Base-by-base conservation (phyloP, 495 filamentous ascomycete species). In the Xylaria longipes region DNA sequence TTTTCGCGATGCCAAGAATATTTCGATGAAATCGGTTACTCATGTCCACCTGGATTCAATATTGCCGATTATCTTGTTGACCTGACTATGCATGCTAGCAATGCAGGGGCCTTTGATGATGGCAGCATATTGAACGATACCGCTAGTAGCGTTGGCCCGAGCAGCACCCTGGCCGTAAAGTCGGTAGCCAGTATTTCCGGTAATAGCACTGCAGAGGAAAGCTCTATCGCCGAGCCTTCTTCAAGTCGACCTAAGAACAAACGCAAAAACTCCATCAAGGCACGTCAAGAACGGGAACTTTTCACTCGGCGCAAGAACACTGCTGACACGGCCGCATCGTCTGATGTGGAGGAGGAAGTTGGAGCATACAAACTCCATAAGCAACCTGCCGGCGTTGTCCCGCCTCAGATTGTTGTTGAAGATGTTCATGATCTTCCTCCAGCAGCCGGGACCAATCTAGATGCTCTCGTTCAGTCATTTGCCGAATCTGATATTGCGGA, bases 21-120 rank as follows among this genome's bases (percentile, higher is more conserved):
- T 78, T 99, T 99, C 74, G 93, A 97, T 71, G 86, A 91, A 33
- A 89, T 96, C 70, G 96, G 96, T 41, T 99, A 97, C 76, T 82
- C 89, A 45, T 99, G 96, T 77, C 96, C 96, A 35, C 93, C 96
- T 15, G 96, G 96, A 5, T 99, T 99, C 87, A 99, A 99, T 74
- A 98, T 99, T 78, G 96, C 96, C 1, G 96, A 99, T 76, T 99
- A 97, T 74, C 88, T 99, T 8, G 94, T 99, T 56, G 96, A 99
- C 79, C 84, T 99, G 25, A 98, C 96, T 0, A 97, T 99, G 94
- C 96, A 99, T 80, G 94, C 93, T 41, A 78, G 84, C 37, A 74
- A 79, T 20, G 79, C 77, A 29, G 76, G 79, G 20, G 75, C 77
- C 1, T 81, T 80, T 39, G 83, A 86, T 50, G 84, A 86, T 37